A percentile compares a stretch with the other conserved stretches of the same genome.
Evolutionary conservation across 108 stramenopile genomes (phyloP).

Genomic region (Parietichytrium sp.): DNA sequence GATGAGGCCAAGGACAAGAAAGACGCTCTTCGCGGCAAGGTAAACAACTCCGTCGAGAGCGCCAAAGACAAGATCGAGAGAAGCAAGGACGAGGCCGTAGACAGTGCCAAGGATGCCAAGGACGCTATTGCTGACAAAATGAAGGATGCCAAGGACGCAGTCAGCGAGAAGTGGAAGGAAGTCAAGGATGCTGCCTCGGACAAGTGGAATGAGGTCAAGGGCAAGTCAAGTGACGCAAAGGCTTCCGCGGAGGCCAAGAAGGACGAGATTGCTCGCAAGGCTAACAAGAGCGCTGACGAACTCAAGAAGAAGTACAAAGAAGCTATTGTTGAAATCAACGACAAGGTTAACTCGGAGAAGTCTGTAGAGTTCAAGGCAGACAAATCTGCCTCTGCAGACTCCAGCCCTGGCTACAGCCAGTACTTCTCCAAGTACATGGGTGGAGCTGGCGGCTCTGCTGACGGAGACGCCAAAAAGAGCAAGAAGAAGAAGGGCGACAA

Average conservation of each 20-base stretch:
- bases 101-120: neutral
- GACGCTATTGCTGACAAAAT: neutral
- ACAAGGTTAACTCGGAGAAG: too few relatives aligned
- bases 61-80: constrained; percentile 1
- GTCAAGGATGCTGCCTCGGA: neutral
- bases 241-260: neutral
- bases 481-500: too few relatives aligned
- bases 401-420: neutral
- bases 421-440: constrained; percentile 20
- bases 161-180: neutral
- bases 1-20: neutral
- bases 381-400: neutral
- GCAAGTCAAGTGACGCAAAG: too few relatives aligned
- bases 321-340: neutral
- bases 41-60: neutral
- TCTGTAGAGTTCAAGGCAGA: too few relatives aligned
- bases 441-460: neutral
- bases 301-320: constrained; percentile 27
- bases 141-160: neutral
- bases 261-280: too few relatives aligned
- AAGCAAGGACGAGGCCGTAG: neutral
- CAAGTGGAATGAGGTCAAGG: neutral
- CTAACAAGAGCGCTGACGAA: constrained; percentile 16
- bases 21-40: too few relatives aligned
- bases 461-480: neutral